phyloP scores from a whole-genome alignment of 345 rosid species.

The Linum trigynum region DNA sequence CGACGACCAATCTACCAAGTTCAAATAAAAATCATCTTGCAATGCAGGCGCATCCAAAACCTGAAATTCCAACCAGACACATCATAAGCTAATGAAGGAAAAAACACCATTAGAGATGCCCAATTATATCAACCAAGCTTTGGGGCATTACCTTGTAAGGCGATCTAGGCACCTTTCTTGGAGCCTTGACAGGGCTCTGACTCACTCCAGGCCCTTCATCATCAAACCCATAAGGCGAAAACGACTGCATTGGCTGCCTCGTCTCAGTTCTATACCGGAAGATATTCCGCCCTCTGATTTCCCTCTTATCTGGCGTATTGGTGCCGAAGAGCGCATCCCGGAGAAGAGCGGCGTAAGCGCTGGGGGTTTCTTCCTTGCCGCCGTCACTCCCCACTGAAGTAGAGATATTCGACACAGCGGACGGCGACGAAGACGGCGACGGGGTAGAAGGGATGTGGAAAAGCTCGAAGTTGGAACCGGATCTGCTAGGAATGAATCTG shows the following conservation, averaged over 20 bases:
- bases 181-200: constrained; percentile 59
- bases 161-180: constrained; percentile 80
- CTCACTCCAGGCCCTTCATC: constrained; percentile 48
- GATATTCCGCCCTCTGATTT: constrained; percentile 42
- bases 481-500: constrained; percentile 92
- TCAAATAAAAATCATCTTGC: constrained; percentile 98
- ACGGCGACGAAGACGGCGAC: constrained; percentile 20
- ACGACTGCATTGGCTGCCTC: constrained; percentile 48
- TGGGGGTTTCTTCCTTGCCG: constrained; percentile 62
- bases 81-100: background rate
- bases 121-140: background rate
- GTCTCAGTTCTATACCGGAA: constrained; percentile 87
- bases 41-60: constrained; percentile 97
- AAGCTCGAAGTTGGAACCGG: constrained; percentile 80
- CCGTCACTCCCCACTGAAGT: constrained; percentile 27
- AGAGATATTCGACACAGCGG: constrained; percentile 11
- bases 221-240: constrained; percentile 62
- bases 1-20: constrained; percentile 96
- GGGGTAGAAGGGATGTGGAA: constrained; percentile 39
- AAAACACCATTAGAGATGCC: background rate
- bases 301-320: constrained; percentile 64
- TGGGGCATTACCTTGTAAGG: constrained; percentile 59
- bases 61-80: constrained; percentile 25
- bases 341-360: constrained; percentile 59
- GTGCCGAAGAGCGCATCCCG: constrained; percentile 74